Percentiles rank a stretch among this genome's conserved stretches.
Evolutionary conservation across 2,329 filamentous ascomycete genomes (phyloP).

Genomic region (Nemania sp.): DNA sequence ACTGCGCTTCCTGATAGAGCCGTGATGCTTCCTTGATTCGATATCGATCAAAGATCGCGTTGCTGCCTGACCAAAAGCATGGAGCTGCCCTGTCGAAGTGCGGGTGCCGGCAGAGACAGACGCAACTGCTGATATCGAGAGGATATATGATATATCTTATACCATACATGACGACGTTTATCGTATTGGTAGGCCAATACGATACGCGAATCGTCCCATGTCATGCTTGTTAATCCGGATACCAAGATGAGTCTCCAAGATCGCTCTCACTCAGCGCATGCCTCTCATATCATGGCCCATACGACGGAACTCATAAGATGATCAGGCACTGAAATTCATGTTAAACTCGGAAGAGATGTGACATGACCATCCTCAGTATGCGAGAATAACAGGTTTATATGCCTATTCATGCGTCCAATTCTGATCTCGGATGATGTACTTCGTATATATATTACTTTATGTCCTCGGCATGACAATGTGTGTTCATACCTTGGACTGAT

Average conservation of each 20-base stretch:
- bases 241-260: conserved; percentile 4
- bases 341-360: neutral
- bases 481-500: neutral
- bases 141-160: conserved; percentile 22
- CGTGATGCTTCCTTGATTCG: neutral
- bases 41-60: neutral
- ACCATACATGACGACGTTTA: conserved; percentile 10
- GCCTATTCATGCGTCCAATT: neutral
- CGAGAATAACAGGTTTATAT: neutral
- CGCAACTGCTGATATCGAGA: conserved; percentile 5
- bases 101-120: conserved; percentile 14
- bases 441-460: too few species aligned
- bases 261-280: conserved; percentile 13
- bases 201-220: neutral
- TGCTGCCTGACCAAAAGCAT: conserved; percentile 9
- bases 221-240: neutral
- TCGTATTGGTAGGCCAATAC: conserved; percentile 8
- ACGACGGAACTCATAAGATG: neutral
- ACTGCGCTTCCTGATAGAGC: too few species aligned
- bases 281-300: neutral
- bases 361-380: neutral
- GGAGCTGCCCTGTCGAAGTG: neutral
- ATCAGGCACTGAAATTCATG: too few species aligned
- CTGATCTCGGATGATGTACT: neutral
- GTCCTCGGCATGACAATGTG: neutral